Evolutionary conservation across 805 yeast species (phyloP).

Genomic region (Cephaloascus fragrans): DNA sequence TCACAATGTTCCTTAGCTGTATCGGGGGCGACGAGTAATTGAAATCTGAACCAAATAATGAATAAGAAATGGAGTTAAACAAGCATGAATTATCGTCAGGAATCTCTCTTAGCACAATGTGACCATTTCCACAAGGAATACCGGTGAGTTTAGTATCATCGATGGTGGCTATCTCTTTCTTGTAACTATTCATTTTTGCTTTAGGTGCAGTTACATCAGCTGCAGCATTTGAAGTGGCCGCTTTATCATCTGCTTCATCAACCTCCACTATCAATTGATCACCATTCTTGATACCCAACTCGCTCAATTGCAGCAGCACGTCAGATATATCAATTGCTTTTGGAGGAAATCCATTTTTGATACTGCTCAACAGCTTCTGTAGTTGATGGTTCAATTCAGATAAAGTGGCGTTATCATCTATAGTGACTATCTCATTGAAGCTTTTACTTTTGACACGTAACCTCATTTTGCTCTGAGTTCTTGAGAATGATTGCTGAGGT

Average conservation of each 20-base stretch:
- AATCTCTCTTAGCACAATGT: constrained; percentile 42
- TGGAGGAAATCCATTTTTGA: constrained; percentile 59
- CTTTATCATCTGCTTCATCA: too few species aligned
- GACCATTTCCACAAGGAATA: constrained; percentile 13
- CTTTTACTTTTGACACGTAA: not conserved
- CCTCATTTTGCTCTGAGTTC: too few species aligned
- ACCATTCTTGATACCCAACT: constrained; percentile 43
- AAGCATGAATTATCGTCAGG: constrained; percentile 77
- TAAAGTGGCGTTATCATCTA: constrained; percentile 26
- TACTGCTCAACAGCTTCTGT: constrained; percentile 4
- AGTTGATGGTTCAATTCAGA: constrained; percentile 16
- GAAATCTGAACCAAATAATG: constrained; percentile 21
- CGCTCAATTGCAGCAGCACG: constrained; percentile 16
- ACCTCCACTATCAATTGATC: constrained; percentile 42
- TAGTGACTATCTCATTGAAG: constrained; percentile 3
- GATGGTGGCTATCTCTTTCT: too few species aligned
- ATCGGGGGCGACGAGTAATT: constrained; percentile 31
- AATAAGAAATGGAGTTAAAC: constrained; percentile 55
- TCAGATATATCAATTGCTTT: constrained; percentile 22
- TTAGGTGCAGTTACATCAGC: constrained; percentile 2
- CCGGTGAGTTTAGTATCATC: not conserved
- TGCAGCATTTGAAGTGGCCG: constrained; percentile 3
- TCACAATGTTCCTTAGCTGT: constrained; percentile 44
- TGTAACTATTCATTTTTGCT: too few species aligned
- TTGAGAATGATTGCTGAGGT: too few species aligned